These are phyloP conservation scores for Penicillium samsonianum DNA, from an alignment of 495 filamentous ascomycete species.

Conservation along the genomic window DNA sequence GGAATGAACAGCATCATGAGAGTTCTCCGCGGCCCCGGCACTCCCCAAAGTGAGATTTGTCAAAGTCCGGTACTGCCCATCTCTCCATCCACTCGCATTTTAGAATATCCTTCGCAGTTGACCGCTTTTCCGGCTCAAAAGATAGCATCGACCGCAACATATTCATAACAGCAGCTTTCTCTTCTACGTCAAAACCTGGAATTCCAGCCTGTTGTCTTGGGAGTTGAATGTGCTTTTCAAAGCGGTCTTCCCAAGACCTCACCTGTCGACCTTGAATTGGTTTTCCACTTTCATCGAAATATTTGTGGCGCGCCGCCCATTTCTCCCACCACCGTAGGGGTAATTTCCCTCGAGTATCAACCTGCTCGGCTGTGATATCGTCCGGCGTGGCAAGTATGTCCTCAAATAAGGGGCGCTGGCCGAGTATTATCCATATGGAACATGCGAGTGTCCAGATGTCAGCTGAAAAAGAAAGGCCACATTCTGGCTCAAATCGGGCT, in stretches of 20 bases:
- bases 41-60: slow-evolving; percentile 6
- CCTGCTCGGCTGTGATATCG: slow-evolving; percentile 28
- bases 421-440: slow-evolving; percentile 34
- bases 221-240: slow-evolving; percentile 7
- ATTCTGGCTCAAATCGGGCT: slow-evolving; percentile 27
- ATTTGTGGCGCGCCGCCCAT: slow-evolving; percentile 19
- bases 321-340: slow-evolving; percentile 27
- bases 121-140: slow-evolving; percentile 24
- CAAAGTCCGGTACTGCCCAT: slow-evolving; percentile 23
- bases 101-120: slow-evolving; percentile 21
- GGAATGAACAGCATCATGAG: no score
- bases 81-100: slow-evolving; percentile 30
- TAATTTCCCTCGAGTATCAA: slow-evolving; percentile 25
- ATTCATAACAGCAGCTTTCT: slow-evolving; percentile 11
- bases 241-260: slow-evolving; percentile 8
- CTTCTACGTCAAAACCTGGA: slow-evolving; percentile 7
- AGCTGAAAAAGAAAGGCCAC: slow-evolving; percentile 29
- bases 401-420: slow-evolving; percentile 19
- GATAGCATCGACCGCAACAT: slow-evolving; percentile 19
- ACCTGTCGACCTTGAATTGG: slow-evolving; percentile 17
- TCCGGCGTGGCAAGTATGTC: slow-evolving; percentile 23
- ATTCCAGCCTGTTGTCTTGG: slow-evolving; percentile 14
- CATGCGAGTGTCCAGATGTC: slow-evolving; percentile 43
- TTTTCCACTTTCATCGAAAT: slow-evolving; percentile 20
- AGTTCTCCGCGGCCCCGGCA: neutral